phyloP scores from a whole-genome alignment of 2,329 filamentous ascomycete species.

The Aureobasidium leucospermi region DNA sequence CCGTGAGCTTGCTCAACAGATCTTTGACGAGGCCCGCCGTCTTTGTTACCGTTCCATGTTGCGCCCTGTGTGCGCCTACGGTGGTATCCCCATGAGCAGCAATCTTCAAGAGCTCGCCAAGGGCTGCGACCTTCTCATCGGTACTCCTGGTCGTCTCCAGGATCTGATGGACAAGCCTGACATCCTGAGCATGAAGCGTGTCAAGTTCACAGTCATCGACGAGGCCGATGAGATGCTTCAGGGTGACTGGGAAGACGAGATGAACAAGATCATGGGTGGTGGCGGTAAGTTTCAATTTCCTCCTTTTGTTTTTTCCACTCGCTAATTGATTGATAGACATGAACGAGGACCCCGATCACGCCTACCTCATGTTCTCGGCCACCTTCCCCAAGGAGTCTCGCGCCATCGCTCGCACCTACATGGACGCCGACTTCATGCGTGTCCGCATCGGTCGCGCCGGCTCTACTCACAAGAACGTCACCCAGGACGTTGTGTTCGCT shows the following conservation, averaged over 20 bases:
- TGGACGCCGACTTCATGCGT: slow-evolving; percentile 66
- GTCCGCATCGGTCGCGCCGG: slow-evolving; percentile 84
- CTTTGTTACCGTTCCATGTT: slow-evolving; percentile 94
- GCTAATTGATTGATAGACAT: slow-evolving; percentile 40
- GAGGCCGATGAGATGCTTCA: slow-evolving; percentile 92
- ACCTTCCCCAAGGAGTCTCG: slow-evolving; percentile 82
- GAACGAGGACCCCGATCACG: slow-evolving; percentile 66
- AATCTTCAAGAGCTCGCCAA: slow-evolving; percentile 68
- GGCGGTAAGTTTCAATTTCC: slow-evolving; percentile 54
- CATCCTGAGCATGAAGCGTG: slow-evolving; percentile 63
- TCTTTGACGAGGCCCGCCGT: slow-evolving; percentile 88
- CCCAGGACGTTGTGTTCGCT: slow-evolving; percentile 63
- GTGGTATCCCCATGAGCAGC: slow-evolving; percentile 63
- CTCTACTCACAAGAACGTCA: slow-evolving; percentile 73
- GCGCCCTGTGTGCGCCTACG: slow-evolving; percentile 83
- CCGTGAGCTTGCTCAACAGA: slow-evolving; percentile 85
- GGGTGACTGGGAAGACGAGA: slow-evolving; percentile 67
- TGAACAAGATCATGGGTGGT: slow-evolving; percentile 69
- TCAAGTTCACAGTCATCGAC: slow-evolving; percentile 75
- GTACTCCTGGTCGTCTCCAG: slow-evolving; percentile 75
- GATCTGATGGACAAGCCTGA: slow-evolving; percentile 72
- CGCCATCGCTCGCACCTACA: slow-evolving; percentile 66
- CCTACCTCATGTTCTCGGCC: slow-evolving; percentile 81
- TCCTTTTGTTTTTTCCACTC: neutral
- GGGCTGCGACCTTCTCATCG: slow-evolving; percentile 86